A percentile compares a stretch with the other conserved stretches of the same genome.
phyloP scores from a whole-genome alignment of 2,329 filamentous ascomycete genomes.

The Gliomastix tumulicola region DNA sequence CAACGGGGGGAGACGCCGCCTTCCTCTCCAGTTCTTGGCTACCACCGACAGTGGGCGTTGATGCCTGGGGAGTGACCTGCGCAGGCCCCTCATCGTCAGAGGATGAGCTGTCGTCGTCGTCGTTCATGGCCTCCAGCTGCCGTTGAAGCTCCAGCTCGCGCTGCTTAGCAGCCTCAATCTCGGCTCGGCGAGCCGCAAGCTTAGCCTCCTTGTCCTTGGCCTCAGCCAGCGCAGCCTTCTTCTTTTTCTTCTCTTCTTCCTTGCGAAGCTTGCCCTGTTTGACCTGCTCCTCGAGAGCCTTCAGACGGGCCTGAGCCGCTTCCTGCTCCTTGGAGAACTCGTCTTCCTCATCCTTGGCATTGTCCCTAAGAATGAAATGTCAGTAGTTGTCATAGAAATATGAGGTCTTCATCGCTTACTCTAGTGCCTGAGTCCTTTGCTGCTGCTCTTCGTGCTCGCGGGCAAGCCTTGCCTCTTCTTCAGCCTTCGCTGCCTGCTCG shows the following conservation, averaged over 20 bases:
- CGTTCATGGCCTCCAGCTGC: conserved; percentile 70
- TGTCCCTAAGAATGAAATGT: conserved; percentile 49
- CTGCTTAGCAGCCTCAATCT: conserved; percentile 87
- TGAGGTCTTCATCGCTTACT: conserved; percentile 54
- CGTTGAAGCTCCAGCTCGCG: conserved; percentile 83
- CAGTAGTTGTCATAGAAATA: conserved; percentile 7
- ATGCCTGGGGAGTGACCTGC: conserved; percentile 57
- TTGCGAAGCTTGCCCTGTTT: conserved; percentile 91
- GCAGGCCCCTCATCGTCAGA: conserved; percentile 62
- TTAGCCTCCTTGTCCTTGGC: conserved; percentile 83
- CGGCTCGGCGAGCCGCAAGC: conserved; percentile 76
- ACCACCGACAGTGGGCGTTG: conserved; percentile 46
- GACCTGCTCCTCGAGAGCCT: conserved; percentile 88
- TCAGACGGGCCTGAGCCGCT: conserved; percentile 74
- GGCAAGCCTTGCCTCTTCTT: conserved; percentile 58
- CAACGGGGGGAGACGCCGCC: conserved; percentile 41
- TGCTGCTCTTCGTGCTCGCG: conserved; percentile 73
- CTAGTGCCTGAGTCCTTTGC: conserved; percentile 64
- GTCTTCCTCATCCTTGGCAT: conserved; percentile 68
- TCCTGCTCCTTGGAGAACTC: conserved; percentile 75
- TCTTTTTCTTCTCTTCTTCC: conserved; percentile 88
- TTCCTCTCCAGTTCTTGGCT: conserved; percentile 49
- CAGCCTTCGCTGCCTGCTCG: conserved; percentile 48
- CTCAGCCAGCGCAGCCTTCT: conserved; percentile 80
- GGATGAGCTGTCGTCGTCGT: conserved; percentile 64